Evolutionary conservation across 345 rosid species (phyloP).

Genomic region (Moringa oleifera): DNA sequence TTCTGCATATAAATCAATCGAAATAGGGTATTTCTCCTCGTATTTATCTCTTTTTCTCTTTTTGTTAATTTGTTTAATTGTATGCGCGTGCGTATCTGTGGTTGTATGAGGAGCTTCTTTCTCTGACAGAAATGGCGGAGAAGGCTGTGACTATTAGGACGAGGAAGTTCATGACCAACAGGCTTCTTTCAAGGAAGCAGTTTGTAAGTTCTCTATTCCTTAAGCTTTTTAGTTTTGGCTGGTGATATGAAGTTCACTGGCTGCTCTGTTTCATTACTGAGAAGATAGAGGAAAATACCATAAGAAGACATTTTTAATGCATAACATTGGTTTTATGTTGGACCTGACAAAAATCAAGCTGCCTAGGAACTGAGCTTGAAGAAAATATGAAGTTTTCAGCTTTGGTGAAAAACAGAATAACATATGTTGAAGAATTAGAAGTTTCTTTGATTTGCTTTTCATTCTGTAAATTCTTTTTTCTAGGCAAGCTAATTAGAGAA

Average conservation of each 20-base stretch:
- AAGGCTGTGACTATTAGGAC: conserved; percentile 54
- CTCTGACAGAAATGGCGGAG: conserved; percentile 29
- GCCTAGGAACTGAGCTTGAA: no score
- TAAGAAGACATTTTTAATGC: not conserved
- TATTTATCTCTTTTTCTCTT: no score
- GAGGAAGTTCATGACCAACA: conserved; percentile 55
- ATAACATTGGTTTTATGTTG: no score
- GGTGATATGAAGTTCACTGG: not conserved
- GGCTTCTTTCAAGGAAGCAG: conserved; percentile 51
- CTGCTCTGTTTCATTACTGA: not conserved
- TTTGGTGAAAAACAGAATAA: no score
- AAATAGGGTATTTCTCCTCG: no score
- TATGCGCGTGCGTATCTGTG: no score
- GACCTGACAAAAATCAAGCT: not conserved
- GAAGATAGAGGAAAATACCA: no score
- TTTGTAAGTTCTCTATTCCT: conserved; percentile 28
- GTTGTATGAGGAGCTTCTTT: no score
- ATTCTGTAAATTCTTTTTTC: not conserved
- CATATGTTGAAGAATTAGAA: no score
- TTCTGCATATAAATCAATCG: no score
- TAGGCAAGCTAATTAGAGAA: not conserved
- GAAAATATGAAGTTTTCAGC: no score
- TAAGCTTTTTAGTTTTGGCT: not conserved
- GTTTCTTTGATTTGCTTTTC: not conserved
- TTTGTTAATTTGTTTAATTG: no score